Conservation (phyloP, 305 asterid genomes). For the Solanum aculeatissimum region DNA sequence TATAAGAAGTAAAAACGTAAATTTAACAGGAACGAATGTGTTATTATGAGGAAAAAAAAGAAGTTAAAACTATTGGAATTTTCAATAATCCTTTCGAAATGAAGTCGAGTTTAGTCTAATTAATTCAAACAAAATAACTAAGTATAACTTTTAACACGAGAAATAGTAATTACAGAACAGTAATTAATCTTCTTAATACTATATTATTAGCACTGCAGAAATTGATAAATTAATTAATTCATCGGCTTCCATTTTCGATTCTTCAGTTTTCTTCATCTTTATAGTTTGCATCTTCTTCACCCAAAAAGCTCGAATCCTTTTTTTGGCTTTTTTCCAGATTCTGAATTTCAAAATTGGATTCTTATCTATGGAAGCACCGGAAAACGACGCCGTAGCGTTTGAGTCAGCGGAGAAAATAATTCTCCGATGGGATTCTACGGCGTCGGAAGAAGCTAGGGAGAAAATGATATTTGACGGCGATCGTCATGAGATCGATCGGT, state of each 20-base stretch:
- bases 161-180: background rate
- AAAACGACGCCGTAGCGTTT: constrained; percentile 12
- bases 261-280: background rate
- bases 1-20: too few relatives aligned
- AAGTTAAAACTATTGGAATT: too few relatives aligned
- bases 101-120: background rate
- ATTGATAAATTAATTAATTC: background rate
- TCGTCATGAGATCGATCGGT: constrained; percentile 58
- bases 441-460: constrained; percentile 58
- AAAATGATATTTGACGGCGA: constrained; percentile 67
- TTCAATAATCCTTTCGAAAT: background rate
- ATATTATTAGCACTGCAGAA: background rate
- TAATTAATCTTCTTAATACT: background rate
- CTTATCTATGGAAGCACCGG: constrained; percentile 52
- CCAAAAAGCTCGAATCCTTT: constrained; percentile 17
- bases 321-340: background rate
- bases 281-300: constrained; percentile 11
- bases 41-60: background rate
- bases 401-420: constrained; percentile 48
- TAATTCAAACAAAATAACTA: background rate
- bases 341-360: background rate
- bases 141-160: background rate
- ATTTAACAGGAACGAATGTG: background rate
- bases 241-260: background rate
- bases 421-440: constrained; percentile 79